Base-by-base conservation (phyloP, 202 grass and related monocot genomes). In the Panicum virgatum region DNA sequence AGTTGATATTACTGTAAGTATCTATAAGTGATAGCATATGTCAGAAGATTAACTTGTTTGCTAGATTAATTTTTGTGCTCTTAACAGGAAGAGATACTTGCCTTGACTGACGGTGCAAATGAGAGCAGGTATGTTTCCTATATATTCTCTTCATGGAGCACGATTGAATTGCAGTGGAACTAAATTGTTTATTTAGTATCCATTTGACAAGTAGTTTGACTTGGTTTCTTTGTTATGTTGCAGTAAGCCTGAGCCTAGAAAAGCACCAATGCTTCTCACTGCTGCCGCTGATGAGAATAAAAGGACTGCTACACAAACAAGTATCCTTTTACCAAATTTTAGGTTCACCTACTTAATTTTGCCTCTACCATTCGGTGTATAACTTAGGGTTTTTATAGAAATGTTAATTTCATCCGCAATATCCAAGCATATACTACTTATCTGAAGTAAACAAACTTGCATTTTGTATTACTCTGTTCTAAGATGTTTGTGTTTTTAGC, bases 41-140 rank as follows among this genome's bases (percentile, higher is more conserved):
- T 42, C 26, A 38, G 44, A 80, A 66, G 19, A 73, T 32, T 40
- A 59, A 82, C 27, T 60, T 75, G 36, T 77, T 26, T 61, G 44
- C 32, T 66, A 53, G 15, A 78, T 90, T 82, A 80, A 83, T 67
- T 83, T 13, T 62, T 84, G 51, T 74, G 80, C 27, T 83, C 64
- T 81, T 93, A 64, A 56, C 81, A 98, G 96, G 89, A 90, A 68
- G 85, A 90, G 47, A 85, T 98, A 81, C 83, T 98, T 83, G 65
- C 87, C 57, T 88, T 92, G 70, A 89, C 87, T 76, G 96, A 89
- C 87, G 76, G 85, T 88, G 59, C 69, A 72, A 90, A 88, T 73
- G 90, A 76, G 45, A 88, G 73, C 80, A 93, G 87, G 88, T 90
- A 66, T 8, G 45, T 82, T 72, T 62, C 5, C 7, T 73, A 44